Evolutionary conservation across 1,284 basidiomycete genomes (phyloP).

Genomic region (Ganoderma lingzhi): DNA sequence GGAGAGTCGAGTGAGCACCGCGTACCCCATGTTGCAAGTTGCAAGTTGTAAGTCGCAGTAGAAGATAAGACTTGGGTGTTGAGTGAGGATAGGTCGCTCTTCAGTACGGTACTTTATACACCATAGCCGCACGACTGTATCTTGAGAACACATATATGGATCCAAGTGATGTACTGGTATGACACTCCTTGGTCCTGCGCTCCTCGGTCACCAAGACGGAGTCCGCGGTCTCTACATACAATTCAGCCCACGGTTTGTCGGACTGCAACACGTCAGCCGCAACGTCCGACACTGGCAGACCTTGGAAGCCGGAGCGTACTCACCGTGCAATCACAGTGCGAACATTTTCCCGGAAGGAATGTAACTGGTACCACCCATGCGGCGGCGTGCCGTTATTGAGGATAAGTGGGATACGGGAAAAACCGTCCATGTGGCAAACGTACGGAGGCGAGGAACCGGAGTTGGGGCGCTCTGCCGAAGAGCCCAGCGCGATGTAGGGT

Average conservation of each 20-base stretch:
- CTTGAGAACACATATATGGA: neutral
- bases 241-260: neutral
- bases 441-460: neutral
- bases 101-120: neutral
- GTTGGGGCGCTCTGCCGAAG: neutral
- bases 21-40: conserved; percentile 3
- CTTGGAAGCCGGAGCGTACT: neutral
- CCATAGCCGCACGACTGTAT: neutral
- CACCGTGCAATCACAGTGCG: neutral
- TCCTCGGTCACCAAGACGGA: neutral
- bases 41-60: conserved; percentile 1
- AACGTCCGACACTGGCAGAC: neutral
- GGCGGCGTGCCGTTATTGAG: neutral
- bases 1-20: neutral
- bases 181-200: neutral
- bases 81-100: neutral
- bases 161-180: neutral
- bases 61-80: neutral
- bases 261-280: neutral
- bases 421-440: neutral
- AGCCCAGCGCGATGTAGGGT: neutral
- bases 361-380: neutral
- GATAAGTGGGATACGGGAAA: neutral
- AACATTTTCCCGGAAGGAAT: conserved; percentile 3
- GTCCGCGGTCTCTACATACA: neutral